Percentiles rank a stretch among this genome's conserved stretches.
phyloP scores from a whole-genome alignment of 2,329 filamentous ascomycete genomes.

The Paradendryphiella salina region DNA sequence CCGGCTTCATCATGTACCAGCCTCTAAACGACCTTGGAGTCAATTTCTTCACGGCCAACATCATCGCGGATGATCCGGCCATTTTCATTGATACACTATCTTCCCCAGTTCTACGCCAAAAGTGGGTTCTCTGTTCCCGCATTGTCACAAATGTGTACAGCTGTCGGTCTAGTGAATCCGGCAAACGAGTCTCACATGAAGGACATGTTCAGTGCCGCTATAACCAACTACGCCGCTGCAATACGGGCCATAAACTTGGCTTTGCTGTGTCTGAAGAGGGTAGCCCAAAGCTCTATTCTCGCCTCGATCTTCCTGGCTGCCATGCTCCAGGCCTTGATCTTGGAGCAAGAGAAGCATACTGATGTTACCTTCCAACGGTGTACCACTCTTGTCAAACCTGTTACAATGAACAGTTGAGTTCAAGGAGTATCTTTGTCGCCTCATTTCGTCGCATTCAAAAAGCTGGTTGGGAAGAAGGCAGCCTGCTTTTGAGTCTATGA shows the following conservation, averaged over 20 bases:
- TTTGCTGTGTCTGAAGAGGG: constrained; percentile 18
- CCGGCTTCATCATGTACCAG: constrained; percentile 29
- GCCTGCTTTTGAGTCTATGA: constrained; percentile 16
- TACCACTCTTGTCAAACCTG: constrained; percentile 23
- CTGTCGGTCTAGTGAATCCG: constrained; percentile 33
- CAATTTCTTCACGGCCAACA: constrained; percentile 37
- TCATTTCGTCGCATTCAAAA: constrained; percentile 20
- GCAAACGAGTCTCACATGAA: constrained; percentile 19
- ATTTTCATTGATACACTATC: constrained; percentile 30
- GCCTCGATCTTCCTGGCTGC: constrained; percentile 31
- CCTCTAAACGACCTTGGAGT: constrained; percentile 32
- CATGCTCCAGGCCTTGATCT: constrained; percentile 34
- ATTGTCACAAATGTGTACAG: constrained; percentile 26
- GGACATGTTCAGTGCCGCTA: constrained; percentile 24
- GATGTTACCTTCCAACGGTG: constrained; percentile 19
- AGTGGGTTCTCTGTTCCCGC: constrained; percentile 18
- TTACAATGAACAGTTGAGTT: constrained; percentile 35
- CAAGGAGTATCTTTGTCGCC: constrained; percentile 26
- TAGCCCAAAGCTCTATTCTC: constrained; percentile 25
- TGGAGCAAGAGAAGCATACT: constrained; percentile 21
- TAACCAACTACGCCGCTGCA: constrained; percentile 26
- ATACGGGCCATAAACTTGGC: constrained; percentile 29
- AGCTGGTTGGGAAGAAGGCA: constrained; percentile 12
- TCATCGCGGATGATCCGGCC: constrained; percentile 27
- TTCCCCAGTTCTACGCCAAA: constrained; percentile 27